These are phyloP conservation scores for Vicia villosa DNA, from an alignment of 306 rosid genomes.

Conservation along the genomic window DNA sequence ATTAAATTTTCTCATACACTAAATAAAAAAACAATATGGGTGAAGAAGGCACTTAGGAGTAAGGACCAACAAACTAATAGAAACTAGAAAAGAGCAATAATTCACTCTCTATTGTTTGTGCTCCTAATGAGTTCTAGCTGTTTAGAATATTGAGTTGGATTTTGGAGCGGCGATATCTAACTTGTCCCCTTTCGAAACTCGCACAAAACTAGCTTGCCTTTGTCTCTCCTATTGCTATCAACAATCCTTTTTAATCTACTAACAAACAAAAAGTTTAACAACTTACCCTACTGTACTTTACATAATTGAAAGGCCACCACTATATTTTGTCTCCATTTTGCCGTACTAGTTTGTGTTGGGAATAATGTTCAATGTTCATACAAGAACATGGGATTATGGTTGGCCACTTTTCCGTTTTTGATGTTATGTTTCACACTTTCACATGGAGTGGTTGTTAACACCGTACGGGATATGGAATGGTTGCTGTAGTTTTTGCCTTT, in stretches of 20 bases:
- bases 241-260: neutral
- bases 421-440: constrained; percentile 1
- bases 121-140: constrained; percentile 1
- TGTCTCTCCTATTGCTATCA: constrained; percentile 31
- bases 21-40: no score
- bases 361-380: constrained; percentile 4
- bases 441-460: neutral
- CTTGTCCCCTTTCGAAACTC: constrained; percentile 40
- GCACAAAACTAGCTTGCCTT: constrained; percentile 35
- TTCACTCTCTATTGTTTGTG: constrained; percentile 18
- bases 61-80: constrained; percentile 15
- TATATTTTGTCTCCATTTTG: constrained; percentile 34
- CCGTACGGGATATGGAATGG: neutral
- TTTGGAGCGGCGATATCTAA: constrained; percentile 28
- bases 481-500: constrained; percentile 23
- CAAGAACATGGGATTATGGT: constrained; percentile 20
- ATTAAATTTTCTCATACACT: no score
- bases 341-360: constrained; percentile 20
- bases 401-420: constrained; percentile 6
- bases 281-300: neutral
- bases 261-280: neutral
- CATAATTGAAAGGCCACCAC: neutral
- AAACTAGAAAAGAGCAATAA: constrained; percentile 32
- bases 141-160: constrained; percentile 31
- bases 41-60: neutral